phyloP scores from a whole-genome alignment of 352 stramenopile species.

The Pythium biforme region DNA sequence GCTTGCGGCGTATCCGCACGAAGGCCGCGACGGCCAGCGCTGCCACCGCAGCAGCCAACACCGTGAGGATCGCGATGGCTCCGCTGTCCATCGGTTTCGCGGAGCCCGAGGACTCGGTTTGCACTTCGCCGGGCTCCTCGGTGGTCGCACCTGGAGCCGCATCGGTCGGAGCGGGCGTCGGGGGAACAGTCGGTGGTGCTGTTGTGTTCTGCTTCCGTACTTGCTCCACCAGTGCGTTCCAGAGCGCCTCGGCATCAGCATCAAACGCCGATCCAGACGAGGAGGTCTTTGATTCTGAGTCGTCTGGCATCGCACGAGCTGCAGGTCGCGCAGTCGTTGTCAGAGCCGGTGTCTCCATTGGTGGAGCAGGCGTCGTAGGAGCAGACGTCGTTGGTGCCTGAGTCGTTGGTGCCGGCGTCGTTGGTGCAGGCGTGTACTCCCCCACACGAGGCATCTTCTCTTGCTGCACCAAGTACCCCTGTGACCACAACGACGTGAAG shows the following conservation, averaged over 20 bases:
- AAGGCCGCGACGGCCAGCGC: not conserved
- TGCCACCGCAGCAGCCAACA: not conserved
- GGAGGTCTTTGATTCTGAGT: not conserved
- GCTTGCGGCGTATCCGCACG: not conserved
- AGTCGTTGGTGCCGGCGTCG: conserved; percentile 23
- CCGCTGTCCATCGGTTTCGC: not conserved
- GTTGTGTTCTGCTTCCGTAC: not conserved
- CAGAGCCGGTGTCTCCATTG: conserved; percentile 1
- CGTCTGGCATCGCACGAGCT: not conserved
- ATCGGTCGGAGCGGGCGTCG: not conserved
- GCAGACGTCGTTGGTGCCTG: not conserved
- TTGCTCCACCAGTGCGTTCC: not conserved
- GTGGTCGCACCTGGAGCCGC: not conserved
- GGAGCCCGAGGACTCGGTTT: not conserved
- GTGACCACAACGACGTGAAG: conserved; percentile 53
- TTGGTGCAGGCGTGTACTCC: conserved; percentile 31
- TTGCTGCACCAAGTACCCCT: conserved; percentile 53
- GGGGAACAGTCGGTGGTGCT: too few relatives aligned
- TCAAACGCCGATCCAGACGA: not conserved
- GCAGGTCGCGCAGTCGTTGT: not conserved
- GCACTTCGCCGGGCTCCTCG: not conserved
- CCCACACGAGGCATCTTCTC: conserved; percentile 37
- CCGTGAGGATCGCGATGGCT: not conserved
- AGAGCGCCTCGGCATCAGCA: not conserved
- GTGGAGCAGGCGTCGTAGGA: not conserved